phyloP scores from a whole-genome alignment of 768 basidiomycete genomes.

The Cyclocybe cylindracea region DNA sequence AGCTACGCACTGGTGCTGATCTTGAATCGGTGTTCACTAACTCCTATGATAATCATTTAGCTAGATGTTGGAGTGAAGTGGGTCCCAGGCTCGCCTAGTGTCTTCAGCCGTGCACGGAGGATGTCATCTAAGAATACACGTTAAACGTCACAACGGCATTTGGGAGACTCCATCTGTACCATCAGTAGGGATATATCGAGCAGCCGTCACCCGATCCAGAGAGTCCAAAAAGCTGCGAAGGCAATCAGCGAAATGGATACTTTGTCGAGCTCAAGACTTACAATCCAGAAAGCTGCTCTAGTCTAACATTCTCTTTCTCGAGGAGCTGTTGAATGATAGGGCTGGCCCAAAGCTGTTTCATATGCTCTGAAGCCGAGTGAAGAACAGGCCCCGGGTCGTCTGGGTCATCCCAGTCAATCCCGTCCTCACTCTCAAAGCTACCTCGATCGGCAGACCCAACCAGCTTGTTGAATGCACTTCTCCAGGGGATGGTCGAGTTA shows the following conservation, averaged over 20 bases:
- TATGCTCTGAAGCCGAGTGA: conserved; percentile 61
- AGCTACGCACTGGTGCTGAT: conserved; percentile 45
- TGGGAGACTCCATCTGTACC: conserved; percentile 36
- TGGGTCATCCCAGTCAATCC: conserved; percentile 45
- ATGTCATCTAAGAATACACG: conserved; percentile 55
- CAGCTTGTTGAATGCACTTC: conserved; percentile 42
- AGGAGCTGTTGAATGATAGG: conserved; percentile 52
- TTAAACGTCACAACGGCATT: not conserved
- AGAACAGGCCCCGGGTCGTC: conserved; percentile 60
- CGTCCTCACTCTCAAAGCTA: conserved; percentile 29
- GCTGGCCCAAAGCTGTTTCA: conserved; percentile 66
- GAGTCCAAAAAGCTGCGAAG: conserved; percentile 68
- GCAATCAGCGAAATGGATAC: not conserved
- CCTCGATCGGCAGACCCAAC: conserved; percentile 25
- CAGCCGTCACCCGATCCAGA: conserved; percentile 59
- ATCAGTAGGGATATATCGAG: conserved; percentile 67
- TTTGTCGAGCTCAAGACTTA: conserved; percentile 34
- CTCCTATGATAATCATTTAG: conserved; percentile 39
- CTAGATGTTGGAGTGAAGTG: not conserved
- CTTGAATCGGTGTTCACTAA: conserved; percentile 71
- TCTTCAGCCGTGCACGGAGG: conserved; percentile 69
- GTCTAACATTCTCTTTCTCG: conserved; percentile 50
- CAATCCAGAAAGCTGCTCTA: conserved; percentile 77
- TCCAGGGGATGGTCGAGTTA: conserved; percentile 54
- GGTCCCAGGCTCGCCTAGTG: conserved; percentile 33